A percentile compares a stretch with the other conserved stretches of the same genome.
Conservation (phyloP, 2,329 filamentous ascomycete species). For the Fusarium redolens region DNA sequence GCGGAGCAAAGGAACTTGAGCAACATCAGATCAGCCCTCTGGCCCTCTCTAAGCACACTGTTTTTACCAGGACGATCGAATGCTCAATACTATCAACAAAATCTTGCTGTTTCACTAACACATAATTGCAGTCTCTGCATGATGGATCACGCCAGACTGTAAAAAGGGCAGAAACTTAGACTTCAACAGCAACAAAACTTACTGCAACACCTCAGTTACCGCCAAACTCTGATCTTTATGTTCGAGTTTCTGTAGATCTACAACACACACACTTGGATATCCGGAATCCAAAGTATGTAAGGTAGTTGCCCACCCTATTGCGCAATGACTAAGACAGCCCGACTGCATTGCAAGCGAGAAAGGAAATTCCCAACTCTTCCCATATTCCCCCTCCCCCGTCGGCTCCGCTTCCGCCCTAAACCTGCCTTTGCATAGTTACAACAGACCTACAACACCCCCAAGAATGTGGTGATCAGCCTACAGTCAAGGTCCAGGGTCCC, state of each 20-base stretch:
- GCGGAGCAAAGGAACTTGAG: conserved; percentile 42
- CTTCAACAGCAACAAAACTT: conserved; percentile 1
- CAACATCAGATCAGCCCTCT: conserved; percentile 9
- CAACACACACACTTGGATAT: conserved; percentile 6
- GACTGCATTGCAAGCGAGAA: not conserved
- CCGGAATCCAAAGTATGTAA: not conserved
- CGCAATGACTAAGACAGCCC: conserved; percentile 5
- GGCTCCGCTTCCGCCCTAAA: not conserved
- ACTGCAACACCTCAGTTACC: not conserved
- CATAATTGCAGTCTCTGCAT: not conserved
- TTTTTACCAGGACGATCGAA: not conserved
- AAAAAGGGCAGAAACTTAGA: not conserved
- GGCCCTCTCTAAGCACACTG: not conserved
- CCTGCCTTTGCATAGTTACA: conserved; percentile 18
- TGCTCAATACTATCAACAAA: not conserved
- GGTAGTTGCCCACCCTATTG: not conserved
- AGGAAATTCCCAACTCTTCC: not conserved
- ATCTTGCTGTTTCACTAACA: not conserved
- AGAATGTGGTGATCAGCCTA: conserved; percentile 36
- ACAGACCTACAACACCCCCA: conserved; percentile 29
- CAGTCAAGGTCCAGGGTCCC: conserved; percentile 37
- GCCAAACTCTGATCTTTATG: conserved; percentile 9
- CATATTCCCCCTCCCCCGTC: not conserved
- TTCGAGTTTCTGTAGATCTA: conserved; percentile 3
- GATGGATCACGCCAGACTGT: not conserved